Base-by-base conservation (phyloP, 441 rosid species). In the Cnidoscolus chayamansa region DNA sequence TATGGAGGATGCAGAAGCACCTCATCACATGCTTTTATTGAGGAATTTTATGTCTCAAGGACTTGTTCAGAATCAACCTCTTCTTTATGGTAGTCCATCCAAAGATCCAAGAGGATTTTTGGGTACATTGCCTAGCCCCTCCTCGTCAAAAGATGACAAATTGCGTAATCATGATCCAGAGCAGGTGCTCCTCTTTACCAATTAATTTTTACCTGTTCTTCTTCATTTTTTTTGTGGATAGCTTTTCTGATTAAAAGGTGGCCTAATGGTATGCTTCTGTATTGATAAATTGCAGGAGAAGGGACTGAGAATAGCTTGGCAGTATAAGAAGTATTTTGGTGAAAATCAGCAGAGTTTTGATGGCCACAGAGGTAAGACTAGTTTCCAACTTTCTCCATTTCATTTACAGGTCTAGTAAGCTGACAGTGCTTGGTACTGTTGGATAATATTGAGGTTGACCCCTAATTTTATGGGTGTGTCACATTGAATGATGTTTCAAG, bases 11-110 rank as follows among this genome's bases (percentile, higher is more conserved):
- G 88, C 97, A 3, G 97, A 94, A 81, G 94, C 97, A 8, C 98
- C 97, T 15, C 97, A 92, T 88, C 94, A 92, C 83, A 90, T 90
- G 98, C 93, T 90, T 70, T 72, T 92, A 66, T 73, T 92, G 77
- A 87, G 98, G 80, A 94, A 89, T 79, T 92, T 92, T 74, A 94
- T 90, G 98, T 88, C 99, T 72, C 98, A 94, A 79, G 99, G 99
- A 65, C 92, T 94, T 82, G 90, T 89, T 76, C 95, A 87, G 58
- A 76, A 82, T 63, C 98, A 92, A 60, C 84, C 90, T 40, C 91
- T 94, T 78, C 86, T 92, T 71, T 94, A 90, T 73, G 91, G 92
- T 51, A 89, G 98, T 75, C 89, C 98, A 45, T 83, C 93, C 16
- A 88, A 84, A 75, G 91, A 90, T 71, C 98, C 98, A 1, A 84